Evolutionary conservation across 2,329 filamentous ascomycete species (phyloP).

Genomic region (Fusarium protoensiforme): DNA sequence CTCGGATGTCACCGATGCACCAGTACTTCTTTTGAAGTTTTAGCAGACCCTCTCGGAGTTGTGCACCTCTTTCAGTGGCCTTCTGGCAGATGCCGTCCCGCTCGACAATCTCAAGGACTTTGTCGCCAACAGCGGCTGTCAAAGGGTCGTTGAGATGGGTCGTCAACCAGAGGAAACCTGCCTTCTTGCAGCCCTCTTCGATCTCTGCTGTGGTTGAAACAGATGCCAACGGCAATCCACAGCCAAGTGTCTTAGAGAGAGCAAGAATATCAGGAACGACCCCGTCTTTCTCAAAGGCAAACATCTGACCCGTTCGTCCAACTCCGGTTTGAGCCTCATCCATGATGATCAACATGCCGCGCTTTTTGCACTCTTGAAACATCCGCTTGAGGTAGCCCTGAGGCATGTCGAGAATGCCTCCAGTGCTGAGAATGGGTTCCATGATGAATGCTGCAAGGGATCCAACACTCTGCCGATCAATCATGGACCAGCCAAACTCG

Average conservation of each 20-base stretch:
- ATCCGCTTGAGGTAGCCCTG: conserved; percentile 28
- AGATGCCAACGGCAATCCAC: conserved; percentile 59
- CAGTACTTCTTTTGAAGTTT: conserved; percentile 59
- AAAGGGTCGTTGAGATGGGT: conserved; percentile 67
- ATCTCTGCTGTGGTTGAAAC: conserved; percentile 62
- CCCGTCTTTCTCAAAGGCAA: conserved; percentile 62
- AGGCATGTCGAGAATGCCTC: conserved; percentile 50
- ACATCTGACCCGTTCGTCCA: conserved; percentile 66
- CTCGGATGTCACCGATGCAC: conserved; percentile 64
- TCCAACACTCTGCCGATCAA: conserved; percentile 68
- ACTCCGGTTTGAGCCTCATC: conserved; percentile 71
- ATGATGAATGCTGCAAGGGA: conserved; percentile 69
- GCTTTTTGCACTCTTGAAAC: conserved; percentile 58
- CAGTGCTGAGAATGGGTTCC: conserved; percentile 68
- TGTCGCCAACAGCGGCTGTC: conserved; percentile 63
- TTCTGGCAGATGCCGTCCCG: conserved; percentile 57
- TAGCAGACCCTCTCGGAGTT: conserved; percentile 56
- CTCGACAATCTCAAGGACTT: conserved; percentile 65
- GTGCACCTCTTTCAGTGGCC: conserved; percentile 54
- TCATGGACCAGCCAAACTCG: conserved; percentile 69
- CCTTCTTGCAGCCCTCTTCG: conserved; percentile 55
- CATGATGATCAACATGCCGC: conserved; percentile 67
- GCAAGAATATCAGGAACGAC: conserved; percentile 35
- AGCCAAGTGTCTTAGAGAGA: conserved; percentile 64
- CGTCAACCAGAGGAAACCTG: conserved; percentile 60